Base-by-base conservation (phyloP, 2,329 filamentous ascomycete species). In the Aspergillus fijiensis region DNA sequence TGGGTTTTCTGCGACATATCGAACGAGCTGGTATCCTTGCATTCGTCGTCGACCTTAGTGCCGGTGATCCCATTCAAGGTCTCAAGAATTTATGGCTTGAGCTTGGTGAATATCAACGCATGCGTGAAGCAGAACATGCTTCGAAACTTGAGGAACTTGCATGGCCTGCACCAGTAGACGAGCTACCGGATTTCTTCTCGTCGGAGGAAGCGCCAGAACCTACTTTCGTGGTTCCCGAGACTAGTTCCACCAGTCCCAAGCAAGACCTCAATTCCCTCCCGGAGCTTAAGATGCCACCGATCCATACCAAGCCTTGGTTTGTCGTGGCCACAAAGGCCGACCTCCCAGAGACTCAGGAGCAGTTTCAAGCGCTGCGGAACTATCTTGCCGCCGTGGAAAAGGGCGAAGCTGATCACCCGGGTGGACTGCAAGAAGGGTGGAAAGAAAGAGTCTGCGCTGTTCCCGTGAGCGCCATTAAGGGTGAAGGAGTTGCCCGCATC, bases 271-370 rank as follows among this genome's bases (percentile, higher is more conserved):
- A 63, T 9, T 59, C 63, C 39, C 75, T 85, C 21, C 81, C 79
- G 47, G 81, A 77, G 25, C 74, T 84, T 35, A 75, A 76, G 25
- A 77, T 84, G 11, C 82, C 90, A n/a, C 86, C 89, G 47, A 96
- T 98, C 65, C 90, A 90, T n/a, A 86, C 85, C 35, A 99, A 99
- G 79, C 93, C 95, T 0, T 99, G 95, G 95, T 95, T 96, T 70
- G 93, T 97, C 5, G 87, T 97, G 49, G 94, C 91, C 1, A 97
- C 93, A 21, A 98, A 98, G 77, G 93, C 91, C 0, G 94, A 98
- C 73, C 74, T 96, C 57, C 85, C 88, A 3, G 84, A 84, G 3
- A 96, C 95, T 2, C 85, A 92, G 73, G 84, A 87, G 25, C 96
- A 95, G 72, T 99, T 91, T 73, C 77, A 75, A 39, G 76, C 79